A percentile compares a stretch with the other conserved stretches of the same genome.
Conservation (phyloP, 345 rosid species). For the Firmiana major region DNA sequence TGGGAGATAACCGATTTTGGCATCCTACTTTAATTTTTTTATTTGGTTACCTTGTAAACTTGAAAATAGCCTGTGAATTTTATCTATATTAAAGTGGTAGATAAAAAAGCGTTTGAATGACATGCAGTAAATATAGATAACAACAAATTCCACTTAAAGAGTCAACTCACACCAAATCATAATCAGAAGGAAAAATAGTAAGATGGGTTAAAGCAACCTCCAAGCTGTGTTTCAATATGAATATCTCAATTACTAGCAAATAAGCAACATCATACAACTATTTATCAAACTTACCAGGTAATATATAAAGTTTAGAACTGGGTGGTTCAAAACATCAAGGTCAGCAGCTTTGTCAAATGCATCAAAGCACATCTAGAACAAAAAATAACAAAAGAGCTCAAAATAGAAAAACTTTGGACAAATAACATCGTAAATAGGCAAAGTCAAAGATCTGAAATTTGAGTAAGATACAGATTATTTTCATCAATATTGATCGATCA, state of each 20-base stretch:
- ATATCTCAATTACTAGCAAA: background rate
- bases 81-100: background rate
- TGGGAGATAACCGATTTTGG: background rate
- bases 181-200: background rate
- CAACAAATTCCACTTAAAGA: background rate
- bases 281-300: conserved; percentile 57
- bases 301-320: conserved; percentile 74
- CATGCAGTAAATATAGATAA: background rate
- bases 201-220: background rate
- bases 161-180: background rate
- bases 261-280: conserved; percentile 1
- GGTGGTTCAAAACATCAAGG: conserved; percentile 81
- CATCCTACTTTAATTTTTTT: background rate
- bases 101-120: background rate
- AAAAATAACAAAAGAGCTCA: background rate
- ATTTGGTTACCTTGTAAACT: conserved; percentile 1
- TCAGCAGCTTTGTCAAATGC: conserved; percentile 79
- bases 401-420: conserved; percentile 6
- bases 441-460: background rate
- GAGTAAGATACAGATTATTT: background rate
- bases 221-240: background rate
- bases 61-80: background rate
- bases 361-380: conserved; percentile 66
- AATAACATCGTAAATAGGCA: background rate
- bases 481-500: background rate